Evolutionary conservation across 306 rosid species (phyloP), one percentile per base, ranked within the genome.

Genomic region (Trifolium pratense): DNA sequence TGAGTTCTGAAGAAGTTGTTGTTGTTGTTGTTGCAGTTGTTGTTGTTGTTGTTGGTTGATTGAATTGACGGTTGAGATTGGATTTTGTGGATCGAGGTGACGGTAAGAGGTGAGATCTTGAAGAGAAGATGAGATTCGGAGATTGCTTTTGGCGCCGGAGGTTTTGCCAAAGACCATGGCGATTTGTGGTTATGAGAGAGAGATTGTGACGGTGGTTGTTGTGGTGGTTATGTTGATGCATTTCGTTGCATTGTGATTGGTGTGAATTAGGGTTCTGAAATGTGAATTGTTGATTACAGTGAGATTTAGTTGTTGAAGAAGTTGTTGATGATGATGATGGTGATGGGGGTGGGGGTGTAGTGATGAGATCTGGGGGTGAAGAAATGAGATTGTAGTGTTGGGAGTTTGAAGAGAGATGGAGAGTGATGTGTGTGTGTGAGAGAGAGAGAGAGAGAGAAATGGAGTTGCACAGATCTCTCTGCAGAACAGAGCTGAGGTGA

Each of bases 31-130:
- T 32, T 34, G n/a, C n/a, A n/a, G 69, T 11, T 37, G 69, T 3
- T 79, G 85, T 3, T 51, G 89, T 32, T 34, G 69, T 11, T 37
- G 69, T 3, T 79, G 85, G 20, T 42, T 55, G 53, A 78, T 70
- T 5, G 74, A 73, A 60, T 58, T 64, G 52, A 32, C 1, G 42
- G 46, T 16, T 21, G 74, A 21, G 29, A 59, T 59, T 59, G 70
- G 70, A 15, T 78, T 63, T 72, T 73, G 74, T 5, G 75, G 84
- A 71, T 86, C 80, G 40, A 72, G 66, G 46, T 74, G 81, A 71
- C 79, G 88, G 78, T 87, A 91, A 0, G 89, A 76, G 46, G 96
- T 76, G 78, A 93, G 88, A 85, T 93, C 98, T 71, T 93, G 97
- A 21, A 93, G 98, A 64, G 97, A 93, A 2, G 97, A 84, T 1